Conservation (phyloP, 495 filamentous ascomycete species). For the Neurospora sp. region DNA sequence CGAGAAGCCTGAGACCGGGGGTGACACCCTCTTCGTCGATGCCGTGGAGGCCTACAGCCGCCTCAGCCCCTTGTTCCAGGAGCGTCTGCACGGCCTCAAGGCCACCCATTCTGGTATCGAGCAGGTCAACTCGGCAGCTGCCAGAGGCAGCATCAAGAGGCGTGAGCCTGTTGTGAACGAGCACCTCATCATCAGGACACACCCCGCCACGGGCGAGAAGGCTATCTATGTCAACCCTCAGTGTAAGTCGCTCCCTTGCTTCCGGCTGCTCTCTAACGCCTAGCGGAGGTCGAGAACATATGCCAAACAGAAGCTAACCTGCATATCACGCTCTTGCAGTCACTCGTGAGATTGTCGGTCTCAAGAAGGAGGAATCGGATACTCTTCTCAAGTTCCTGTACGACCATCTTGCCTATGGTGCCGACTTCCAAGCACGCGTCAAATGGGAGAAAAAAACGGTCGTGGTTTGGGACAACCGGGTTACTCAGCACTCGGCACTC, state of each 20-base stretch:
- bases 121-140: conserved; percentile 50
- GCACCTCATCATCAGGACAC: conserved; percentile 72
- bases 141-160: conserved; percentile 51
- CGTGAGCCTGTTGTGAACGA: conserved; percentile 59
- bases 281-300: not conserved
- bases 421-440: conserved; percentile 83
- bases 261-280: not conserved
- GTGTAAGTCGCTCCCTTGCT: conserved; percentile 47
- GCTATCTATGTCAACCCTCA: conserved; percentile 78
- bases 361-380: conserved; percentile 71
- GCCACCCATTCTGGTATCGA: conserved; percentile 67
- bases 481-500: conserved; percentile 68
- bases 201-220: conserved; percentile 77
- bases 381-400: conserved; percentile 78
- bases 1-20: conserved; percentile 64
- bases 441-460: conserved; percentile 71
- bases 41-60: conserved; percentile 67
- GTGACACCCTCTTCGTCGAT: conserved; percentile 69
- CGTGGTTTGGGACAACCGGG: conserved; percentile 83
- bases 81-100: conserved; percentile 66
- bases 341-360: conserved; percentile 60
- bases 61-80: conserved; percentile 58
- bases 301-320: conserved; percentile 4
- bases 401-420: conserved; percentile 70
- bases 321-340: conserved; percentile 31